phyloP scores from a whole-genome alignment of 257 asterid species.

The Scutellaria baicalensis region DNA sequence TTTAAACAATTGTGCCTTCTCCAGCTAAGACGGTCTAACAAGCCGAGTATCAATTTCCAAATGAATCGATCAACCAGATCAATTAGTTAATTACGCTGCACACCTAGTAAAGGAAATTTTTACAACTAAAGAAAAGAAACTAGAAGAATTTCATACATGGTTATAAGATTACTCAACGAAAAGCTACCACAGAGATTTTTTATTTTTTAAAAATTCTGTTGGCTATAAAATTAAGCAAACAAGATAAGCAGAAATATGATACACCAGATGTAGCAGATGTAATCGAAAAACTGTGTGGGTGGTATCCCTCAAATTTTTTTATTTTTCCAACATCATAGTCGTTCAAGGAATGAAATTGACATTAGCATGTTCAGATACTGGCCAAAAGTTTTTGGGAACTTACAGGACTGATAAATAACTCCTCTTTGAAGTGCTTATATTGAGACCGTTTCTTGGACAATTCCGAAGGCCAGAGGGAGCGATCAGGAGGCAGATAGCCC shows the following conservation, averaged over 20 bases:
- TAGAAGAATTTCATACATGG: neutral
- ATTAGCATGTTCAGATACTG: neutral
- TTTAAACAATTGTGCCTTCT: neutral
- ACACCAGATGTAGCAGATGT: neutral
- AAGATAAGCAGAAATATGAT: neutral
- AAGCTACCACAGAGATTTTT: neutral
- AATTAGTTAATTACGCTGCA: neutral
- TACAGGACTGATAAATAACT: slow-evolving; percentile 88
- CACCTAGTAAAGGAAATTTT: neutral
- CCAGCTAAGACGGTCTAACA: neutral
- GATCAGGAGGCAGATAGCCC: slow-evolving; percentile 84
- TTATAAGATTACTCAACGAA: neutral
- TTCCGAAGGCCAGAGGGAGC: slow-evolving; percentile 85
- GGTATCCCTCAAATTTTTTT: neutral
- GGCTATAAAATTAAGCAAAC: neutral
- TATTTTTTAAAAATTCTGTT: neutral
- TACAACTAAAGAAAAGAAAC: slow-evolving; percentile 3
- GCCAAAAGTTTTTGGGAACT: slow-evolving; percentile 28
- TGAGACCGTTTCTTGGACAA: slow-evolving; percentile 83
- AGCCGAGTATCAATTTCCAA: neutral
- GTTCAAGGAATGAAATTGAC: neutral
- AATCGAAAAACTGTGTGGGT: neutral
- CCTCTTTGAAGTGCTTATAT: slow-evolving; percentile 82
- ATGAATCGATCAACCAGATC: neutral
- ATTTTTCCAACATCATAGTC: neutral